These are phyloP conservation scores for Ogataea paradorogensis DNA, from an alignment of 805 yeast species.

Conservation along the genomic window DNA sequence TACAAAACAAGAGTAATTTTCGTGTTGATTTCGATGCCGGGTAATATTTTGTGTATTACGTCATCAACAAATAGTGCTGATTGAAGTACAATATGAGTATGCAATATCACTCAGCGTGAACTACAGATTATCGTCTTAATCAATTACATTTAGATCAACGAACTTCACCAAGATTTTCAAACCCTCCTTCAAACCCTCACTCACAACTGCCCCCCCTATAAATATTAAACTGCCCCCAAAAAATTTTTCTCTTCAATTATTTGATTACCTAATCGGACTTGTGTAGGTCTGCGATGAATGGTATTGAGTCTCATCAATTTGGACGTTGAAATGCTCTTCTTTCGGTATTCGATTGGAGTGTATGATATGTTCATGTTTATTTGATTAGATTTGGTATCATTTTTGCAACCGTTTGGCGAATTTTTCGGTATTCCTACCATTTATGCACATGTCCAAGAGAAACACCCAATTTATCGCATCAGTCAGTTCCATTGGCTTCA, in stretches of 20 bases:
- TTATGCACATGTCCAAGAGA: conserved; percentile 19
- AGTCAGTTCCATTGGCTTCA: conserved; percentile 14
- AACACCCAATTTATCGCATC: conserved; percentile 30
- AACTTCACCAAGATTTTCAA: too few relatives aligned
- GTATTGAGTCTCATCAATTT: neutral
- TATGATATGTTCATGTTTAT: conserved; percentile 1
- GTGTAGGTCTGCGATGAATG: conserved; percentile 2
- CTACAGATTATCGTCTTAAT: too few relatives aligned
- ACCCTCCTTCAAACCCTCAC: too few relatives aligned
- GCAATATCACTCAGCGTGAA: too few relatives aligned
- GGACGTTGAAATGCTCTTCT: neutral
- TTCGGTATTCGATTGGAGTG: conserved; percentile 7
- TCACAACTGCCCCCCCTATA: too few relatives aligned
- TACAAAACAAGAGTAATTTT: conserved; percentile 18
- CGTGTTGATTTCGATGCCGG: conserved; percentile 13
- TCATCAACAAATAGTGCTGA: too few relatives aligned
- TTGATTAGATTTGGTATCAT: conserved; percentile 2
- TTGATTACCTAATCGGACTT: conserved; percentile 11
- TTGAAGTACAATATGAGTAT: too few relatives aligned
- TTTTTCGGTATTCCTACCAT: conserved; percentile 5
- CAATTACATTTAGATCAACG: too few relatives aligned
- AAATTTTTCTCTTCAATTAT: conserved; percentile 8
- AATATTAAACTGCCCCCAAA: too few relatives aligned
- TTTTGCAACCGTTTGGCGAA: conserved; percentile 7
- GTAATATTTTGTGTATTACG: conserved; percentile 5